Conservation (phyloP, 176 grass and related monocot genomes). For the Musa schizocarpa region DNA sequence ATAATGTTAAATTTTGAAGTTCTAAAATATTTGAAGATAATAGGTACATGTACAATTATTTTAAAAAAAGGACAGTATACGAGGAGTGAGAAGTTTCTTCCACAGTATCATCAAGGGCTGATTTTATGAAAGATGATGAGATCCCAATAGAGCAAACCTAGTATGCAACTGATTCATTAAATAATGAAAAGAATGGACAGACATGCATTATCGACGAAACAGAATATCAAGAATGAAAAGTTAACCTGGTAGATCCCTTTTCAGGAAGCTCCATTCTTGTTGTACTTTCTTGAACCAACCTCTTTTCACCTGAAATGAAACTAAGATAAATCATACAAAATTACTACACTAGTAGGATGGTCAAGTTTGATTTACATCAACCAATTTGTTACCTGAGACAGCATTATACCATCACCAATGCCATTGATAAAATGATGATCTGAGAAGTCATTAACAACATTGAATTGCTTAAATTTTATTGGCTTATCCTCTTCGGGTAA, state of each 20-base stretch:
- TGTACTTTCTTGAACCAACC: slow-evolving; percentile 83
- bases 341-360: neutral
- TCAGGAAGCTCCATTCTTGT: slow-evolving; percentile 78
- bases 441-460: slow-evolving; percentile 68
- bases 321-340: neutral
- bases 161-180: too few species aligned
- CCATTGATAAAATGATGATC: slow-evolving; percentile 81
- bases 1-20: too few species aligned
- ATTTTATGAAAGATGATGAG: neutral
- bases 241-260: slow-evolving; percentile 65
- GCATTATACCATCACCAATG: slow-evolving; percentile 12
- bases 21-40: too few species aligned
- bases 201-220: neutral
- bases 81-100: too few species aligned
- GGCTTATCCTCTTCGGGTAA: slow-evolving; percentile 27
- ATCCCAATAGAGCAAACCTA: neutral
- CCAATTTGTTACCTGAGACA: slow-evolving; percentile 26
- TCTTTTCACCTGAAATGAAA: slow-evolving; percentile 43
- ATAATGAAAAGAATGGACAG: neutral
- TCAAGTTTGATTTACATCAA: neutral
- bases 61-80: too few species aligned
- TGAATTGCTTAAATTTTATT: slow-evolving; percentile 51
- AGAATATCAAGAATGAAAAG: slow-evolving; percentile 6
- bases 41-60: too few species aligned
- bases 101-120: too few species aligned